A percentile compares a stretch with the other conserved stretches of the same genome.
These are phyloP conservation scores for Tylopilus rubrobrunneus DNA, from an alignment of 768 basidiomycete genomes.

Conservation along the genomic window DNA sequence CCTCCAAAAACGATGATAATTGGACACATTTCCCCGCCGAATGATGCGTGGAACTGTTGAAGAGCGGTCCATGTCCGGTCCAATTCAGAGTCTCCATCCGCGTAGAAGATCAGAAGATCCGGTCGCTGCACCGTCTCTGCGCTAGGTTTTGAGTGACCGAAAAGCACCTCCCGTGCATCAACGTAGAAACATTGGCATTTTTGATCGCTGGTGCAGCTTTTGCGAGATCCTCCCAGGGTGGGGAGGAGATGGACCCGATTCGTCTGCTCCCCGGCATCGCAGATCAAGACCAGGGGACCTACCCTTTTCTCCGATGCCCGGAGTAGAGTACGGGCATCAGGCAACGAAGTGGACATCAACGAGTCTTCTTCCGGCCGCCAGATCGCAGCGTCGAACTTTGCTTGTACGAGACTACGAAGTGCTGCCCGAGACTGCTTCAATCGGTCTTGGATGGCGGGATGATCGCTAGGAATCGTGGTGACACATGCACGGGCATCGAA, in stretches of 20 bases:
- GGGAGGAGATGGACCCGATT: conserved; percentile 3
- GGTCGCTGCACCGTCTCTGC: conserved; percentile 5
- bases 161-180: background rate
- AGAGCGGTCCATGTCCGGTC: conserved; percentile 14
- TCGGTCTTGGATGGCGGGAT: conserved; percentile 22
- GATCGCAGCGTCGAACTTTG: conserved; percentile 4
- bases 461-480: conserved; percentile 30
- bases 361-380: conserved; percentile 23
- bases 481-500: conserved; percentile 40
- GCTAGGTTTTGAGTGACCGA: background rate
- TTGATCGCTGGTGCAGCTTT: background rate
- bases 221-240: background rate
- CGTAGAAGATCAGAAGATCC: conserved; percentile 24
- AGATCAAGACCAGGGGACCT: conserved; percentile 15
- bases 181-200: conserved; percentile 14
- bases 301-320: conserved; percentile 9
- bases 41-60: conserved; percentile 14
- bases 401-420: conserved; percentile 19
- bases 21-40: conserved; percentile 19
- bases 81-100: conserved; percentile 6
- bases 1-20: conserved; percentile 22
- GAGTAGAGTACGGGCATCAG: conserved; percentile 18
- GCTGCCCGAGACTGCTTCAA: conserved; percentile 15
- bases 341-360: conserved; percentile 16
- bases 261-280: conserved; percentile 9